A percentile compares a stretch with the other conserved stretches of the same genome.
Conservation (phyloP, 192 early-diverging fungal species). For the Diversispora eburnea region DNA sequence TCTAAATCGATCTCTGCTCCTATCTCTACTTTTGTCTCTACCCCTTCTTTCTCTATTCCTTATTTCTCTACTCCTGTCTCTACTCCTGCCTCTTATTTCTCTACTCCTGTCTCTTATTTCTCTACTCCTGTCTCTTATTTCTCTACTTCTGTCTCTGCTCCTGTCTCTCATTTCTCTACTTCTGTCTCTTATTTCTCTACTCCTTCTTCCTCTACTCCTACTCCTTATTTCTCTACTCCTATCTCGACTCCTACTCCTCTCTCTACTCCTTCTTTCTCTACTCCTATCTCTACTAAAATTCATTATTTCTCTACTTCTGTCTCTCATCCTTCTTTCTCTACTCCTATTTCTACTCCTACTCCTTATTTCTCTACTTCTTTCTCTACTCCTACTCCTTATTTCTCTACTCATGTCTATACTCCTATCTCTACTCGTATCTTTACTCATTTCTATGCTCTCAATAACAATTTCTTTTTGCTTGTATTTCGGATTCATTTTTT, state of each 20-base stretch:
- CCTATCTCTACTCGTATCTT: background rate
- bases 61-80: constrained; percentile 32
- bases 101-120: background rate
- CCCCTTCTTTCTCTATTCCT: no score
- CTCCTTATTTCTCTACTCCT: constrained; percentile 7
- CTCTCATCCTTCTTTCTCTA: constrained; percentile 35
- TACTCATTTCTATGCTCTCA: background rate
- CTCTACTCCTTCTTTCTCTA: constrained; percentile 21
- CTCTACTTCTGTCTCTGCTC: background rate
- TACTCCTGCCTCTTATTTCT: constrained; percentile 21
- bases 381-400: constrained; percentile 16
- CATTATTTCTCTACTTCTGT: constrained; percentile 21
- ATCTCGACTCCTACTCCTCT: no score
- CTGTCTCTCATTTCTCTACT: background rate
- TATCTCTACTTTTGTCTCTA: constrained; percentile 17
- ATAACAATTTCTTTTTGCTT: constrained; percentile 33
- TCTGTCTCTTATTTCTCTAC: background rate
- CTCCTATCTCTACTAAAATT: constrained; percentile 27
- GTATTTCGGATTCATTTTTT: constrained; percentile 70
- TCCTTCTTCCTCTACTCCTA: constrained; percentile 11
- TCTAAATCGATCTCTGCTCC: background rate
- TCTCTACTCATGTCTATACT: no score
- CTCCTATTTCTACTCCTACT: constrained; percentile 22
- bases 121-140: constrained; percentile 28
- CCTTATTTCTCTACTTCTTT: constrained; percentile 28